Conservation (phyloP, 208 protist species). For the Strigomonas culicis region DNA sequence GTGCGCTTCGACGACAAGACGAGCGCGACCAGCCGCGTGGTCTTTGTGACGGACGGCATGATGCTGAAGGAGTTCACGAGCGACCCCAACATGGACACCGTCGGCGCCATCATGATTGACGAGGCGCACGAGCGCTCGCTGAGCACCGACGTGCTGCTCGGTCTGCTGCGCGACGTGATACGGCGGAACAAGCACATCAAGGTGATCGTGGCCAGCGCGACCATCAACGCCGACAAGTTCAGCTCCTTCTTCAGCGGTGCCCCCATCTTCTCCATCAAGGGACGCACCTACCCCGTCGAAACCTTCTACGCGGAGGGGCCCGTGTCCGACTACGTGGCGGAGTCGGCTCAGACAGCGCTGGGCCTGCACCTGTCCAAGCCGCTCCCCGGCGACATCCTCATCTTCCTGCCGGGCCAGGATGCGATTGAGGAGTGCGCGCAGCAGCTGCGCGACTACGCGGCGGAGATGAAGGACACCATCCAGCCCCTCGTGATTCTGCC, state of each 20-base stretch:
- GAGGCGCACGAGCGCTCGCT: slow-evolving; percentile 98
- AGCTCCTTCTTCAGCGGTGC: slow-evolving; percentile 95
- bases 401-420: slow-evolving; percentile 99
- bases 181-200: slow-evolving; percentile 88
- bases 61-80: slow-evolving; percentile 96
- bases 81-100: slow-evolving; percentile 92
- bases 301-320: slow-evolving; percentile 91
- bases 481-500: slow-evolving; percentile 95
- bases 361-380: slow-evolving; percentile 86
- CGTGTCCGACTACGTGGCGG: slow-evolving; percentile 97
- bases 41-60: slow-evolving; percentile 99
- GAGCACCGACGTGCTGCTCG: slow-evolving; percentile 92
- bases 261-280: slow-evolving; percentile 93
- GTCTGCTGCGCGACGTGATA: slow-evolving; percentile 80
- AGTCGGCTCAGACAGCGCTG: slow-evolving; percentile 93
- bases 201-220: slow-evolving; percentile 98
- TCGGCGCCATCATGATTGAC: slow-evolving; percentile 99
- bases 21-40: slow-evolving; percentile 81
- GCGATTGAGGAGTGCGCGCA: slow-evolving; percentile 94
- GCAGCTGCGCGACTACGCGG: slow-evolving; percentile 52
- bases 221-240: slow-evolving; percentile 98
- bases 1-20: slow-evolving; percentile 98
- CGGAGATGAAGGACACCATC: slow-evolving; percentile 45
- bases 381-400: slow-evolving; percentile 98
- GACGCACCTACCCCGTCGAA: slow-evolving; percentile 98